phyloP scores from a whole-genome alignment of 2,329 filamentous ascomycete species.

The Fonsecaea nubica region DNA sequence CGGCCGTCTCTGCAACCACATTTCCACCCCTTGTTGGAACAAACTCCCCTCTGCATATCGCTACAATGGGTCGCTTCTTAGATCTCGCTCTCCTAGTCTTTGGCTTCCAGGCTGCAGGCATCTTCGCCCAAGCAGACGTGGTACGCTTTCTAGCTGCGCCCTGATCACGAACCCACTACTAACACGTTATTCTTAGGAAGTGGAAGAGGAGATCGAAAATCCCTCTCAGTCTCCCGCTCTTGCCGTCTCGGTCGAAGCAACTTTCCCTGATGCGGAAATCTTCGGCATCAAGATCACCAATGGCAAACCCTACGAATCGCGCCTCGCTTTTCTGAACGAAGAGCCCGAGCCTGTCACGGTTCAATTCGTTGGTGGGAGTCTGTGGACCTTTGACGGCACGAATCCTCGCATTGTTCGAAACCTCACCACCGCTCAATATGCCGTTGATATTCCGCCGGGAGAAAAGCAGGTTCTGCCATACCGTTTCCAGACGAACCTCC shows the following conservation, averaged over 20 bases:
- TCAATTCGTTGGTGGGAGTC: slow-evolving; percentile 75
- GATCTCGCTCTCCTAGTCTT: slow-evolving; percentile 74
- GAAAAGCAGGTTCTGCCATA: slow-evolving; percentile 67
- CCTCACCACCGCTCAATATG: slow-evolving; percentile 78
- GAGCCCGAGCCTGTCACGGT: slow-evolving; percentile 78
- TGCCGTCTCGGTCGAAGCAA: slow-evolving; percentile 62
- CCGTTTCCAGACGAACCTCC: slow-evolving; percentile 87
- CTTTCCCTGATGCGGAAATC: slow-evolving; percentile 74
- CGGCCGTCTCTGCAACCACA: slow-evolving; percentile 15
- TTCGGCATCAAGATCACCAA: slow-evolving; percentile 97
- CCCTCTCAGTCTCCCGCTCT: slow-evolving; percentile 67
- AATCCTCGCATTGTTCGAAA: slow-evolving; percentile 75
- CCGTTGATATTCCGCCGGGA: slow-evolving; percentile 74
- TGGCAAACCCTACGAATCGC: slow-evolving; percentile 79
- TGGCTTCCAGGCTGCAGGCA: slow-evolving; percentile 71
- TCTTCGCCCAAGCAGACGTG: slow-evolving; percentile 63
- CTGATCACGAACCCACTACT: slow-evolving; percentile 18
- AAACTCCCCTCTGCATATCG: slow-evolving; percentile 11
- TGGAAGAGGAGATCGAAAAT: slow-evolving; percentile 70
- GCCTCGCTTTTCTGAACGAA: slow-evolving; percentile 83
- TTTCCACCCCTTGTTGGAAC: slow-evolving; percentile 17
- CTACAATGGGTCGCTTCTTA: slow-evolving; percentile 75
- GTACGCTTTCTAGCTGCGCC: slow-evolving; percentile 39
- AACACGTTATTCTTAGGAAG: slow-evolving; percentile 42
- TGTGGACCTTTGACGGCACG: slow-evolving; percentile 64